Conservation (phyloP, 1,284 basidiomycete species). For the Ceratobasidium sp. region DNA sequence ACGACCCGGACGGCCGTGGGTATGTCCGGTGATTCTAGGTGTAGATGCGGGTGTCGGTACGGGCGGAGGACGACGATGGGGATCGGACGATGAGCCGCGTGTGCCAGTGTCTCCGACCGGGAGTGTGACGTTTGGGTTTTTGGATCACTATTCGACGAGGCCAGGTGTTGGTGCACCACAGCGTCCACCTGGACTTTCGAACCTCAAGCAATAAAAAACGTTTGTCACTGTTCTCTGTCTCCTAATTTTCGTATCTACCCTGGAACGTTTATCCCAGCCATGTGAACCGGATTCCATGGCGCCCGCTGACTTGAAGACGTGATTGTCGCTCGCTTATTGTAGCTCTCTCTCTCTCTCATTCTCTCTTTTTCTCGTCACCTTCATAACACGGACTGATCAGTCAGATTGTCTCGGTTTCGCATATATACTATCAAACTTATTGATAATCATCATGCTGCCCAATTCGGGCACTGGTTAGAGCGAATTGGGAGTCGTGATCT, state of each 20-base stretch:
- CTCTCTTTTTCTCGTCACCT: slow-evolving; percentile 1
- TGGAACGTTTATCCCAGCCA: slow-evolving; percentile 9
- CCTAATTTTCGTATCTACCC: neutral
- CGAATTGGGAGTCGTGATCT: neutral
- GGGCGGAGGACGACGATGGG: slow-evolving; percentile 39
- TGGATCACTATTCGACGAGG: slow-evolving; percentile 36
- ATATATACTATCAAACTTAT: slow-evolving; percentile 21
- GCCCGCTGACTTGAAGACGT: slow-evolving; percentile 7
- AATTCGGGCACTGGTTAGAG: neutral
- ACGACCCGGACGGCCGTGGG: slow-evolving; percentile 27
- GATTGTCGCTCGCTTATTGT: slow-evolving; percentile 17
- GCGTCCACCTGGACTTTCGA: slow-evolving; percentile 31
- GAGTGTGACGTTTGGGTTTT: slow-evolving; percentile 39
- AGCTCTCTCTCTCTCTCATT: slow-evolving; percentile 13
- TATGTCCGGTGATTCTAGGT: slow-evolving; percentile 36
- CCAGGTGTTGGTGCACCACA: slow-evolving; percentile 10
- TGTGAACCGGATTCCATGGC: slow-evolving; percentile 36
- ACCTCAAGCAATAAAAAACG: slow-evolving; percentile 15
- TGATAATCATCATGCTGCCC: neutral
- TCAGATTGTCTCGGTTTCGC: slow-evolving; percentile 19
- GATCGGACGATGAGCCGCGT: slow-evolving; percentile 36
- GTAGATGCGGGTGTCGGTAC: slow-evolving; percentile 27
- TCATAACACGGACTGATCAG: slow-evolving; percentile 28
- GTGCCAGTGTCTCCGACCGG: slow-evolving; percentile 39
- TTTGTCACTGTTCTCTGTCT: neutral